Evolutionary conservation across 225 moss, liverwort and hornwort genomes (phyloP), one percentile per base, ranked within the genome.

Genomic region (Physcomitrium patens): DNA sequence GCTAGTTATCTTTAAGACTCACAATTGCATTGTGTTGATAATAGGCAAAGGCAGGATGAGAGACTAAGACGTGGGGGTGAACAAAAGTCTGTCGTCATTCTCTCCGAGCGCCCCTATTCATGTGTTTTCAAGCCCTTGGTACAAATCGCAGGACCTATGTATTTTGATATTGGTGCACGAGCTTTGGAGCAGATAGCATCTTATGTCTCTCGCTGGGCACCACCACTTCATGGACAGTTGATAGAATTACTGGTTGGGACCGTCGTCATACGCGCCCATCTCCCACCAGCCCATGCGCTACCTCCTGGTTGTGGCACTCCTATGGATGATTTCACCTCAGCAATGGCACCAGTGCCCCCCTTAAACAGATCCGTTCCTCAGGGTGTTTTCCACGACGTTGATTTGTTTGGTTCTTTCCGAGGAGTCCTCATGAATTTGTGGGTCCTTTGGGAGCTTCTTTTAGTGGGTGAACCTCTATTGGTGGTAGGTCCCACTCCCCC

Each of bases 391-490:
- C 93, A 99, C 63, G 94, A 99, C 72, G 91, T 95, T 64, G 97
- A 99, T 83, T 76, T 99, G 10, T 99, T 94, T 85, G 90, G 94
- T 69, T 91, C 93, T 69, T 94, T 99, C 81, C 91, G 97, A 51
- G 97, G 97, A 66, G 93, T 99, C 24, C 87, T 99, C 69, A 97
- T 97, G 97, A 93, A 93, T 79, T 80, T 97, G 45, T 97, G 97
- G 97, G 91, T 97, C 57, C 94, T 97, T 20, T 97, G 97, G 97
- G 97, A 97, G 78, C 87, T 97, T 76, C 89, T 97, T 68, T 84
- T 97, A 72, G 87, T 97, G 59, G 97, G 97, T 41, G 97, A 97
- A 65, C 97, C 94, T 67, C 81, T 97, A 72, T 86, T 97, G 80
- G 87, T 97, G 53, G 84, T 97, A 81, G 94, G 94, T 60, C 97